These are phyloP conservation scores for Poteriospumella lacustris DNA, from an alignment of 108 stramenopile genomes.

Conservation along the genomic window DNA sequence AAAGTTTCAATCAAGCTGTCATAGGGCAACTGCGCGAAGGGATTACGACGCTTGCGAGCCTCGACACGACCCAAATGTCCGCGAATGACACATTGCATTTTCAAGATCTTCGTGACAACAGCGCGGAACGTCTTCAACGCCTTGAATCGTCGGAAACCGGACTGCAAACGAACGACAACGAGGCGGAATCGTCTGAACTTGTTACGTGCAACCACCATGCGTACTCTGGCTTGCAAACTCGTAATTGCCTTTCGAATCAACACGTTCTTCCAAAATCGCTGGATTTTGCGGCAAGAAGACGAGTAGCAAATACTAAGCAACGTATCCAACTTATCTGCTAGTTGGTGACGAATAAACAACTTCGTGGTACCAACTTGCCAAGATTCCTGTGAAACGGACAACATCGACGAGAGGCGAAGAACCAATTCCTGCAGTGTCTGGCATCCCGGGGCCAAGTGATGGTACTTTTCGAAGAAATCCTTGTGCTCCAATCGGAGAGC, in stretches of 20 bases:
- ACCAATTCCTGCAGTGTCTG: neutral
- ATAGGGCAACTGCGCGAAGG: neutral
- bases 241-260: neutral
- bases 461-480: slow-evolving; percentile 33
- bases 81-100: neutral
- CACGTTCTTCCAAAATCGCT: neutral
- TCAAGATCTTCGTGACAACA: neutral
- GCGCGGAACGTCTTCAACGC: neutral
- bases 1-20: neutral
- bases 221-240: neutral
- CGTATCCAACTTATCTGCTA: neutral
- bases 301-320: neutral
- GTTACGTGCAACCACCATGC: neutral
- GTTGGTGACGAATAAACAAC: neutral
- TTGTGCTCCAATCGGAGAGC: slow-evolving; percentile 54
- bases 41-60: neutral
- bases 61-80: neutral
- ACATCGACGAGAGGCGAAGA: neutral
- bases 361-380: slow-evolving; percentile 24
- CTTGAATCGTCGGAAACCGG: neutral
- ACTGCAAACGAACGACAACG: neutral
- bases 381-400: neutral
- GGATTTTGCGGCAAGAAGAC: neutral
- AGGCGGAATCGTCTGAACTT: neutral
- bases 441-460: neutral